phyloP scores from a whole-genome alignment of 148 eudicot species.

The Rhododendron ovatum region DNA sequence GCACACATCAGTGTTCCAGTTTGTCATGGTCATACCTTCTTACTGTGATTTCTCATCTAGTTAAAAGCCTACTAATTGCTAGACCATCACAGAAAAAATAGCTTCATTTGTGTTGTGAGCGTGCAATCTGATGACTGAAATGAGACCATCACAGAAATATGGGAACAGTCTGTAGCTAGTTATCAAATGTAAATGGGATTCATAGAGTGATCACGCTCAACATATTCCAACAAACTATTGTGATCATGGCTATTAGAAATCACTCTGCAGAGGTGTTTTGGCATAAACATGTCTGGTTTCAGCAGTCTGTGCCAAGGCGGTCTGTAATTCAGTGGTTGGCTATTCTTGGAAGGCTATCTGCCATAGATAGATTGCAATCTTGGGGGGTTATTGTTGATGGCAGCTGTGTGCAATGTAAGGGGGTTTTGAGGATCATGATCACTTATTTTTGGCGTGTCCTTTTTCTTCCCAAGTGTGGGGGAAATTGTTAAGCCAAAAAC shows the following conservation, averaged over 20 bases:
- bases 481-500: background rate
- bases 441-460: background rate
- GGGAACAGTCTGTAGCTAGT: background rate
- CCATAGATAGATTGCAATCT: background rate
- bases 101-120: background rate
- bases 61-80: background rate
- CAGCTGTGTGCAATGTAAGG: background rate
- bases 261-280: background rate
- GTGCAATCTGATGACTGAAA: background rate
- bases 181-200: background rate
- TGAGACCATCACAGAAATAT: background rate
- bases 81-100: too few species aligned
- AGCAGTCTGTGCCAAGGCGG: background rate
- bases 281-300: background rate
- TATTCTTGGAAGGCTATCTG: background rate
- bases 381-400: background rate
- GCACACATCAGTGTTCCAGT: background rate
- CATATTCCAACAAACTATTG: background rate
- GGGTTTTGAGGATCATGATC: background rate
- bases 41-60: background rate
- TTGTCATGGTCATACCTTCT: background rate
- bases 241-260: background rate
- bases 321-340: background rate
- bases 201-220: background rate
- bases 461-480: background rate